Conservation (phyloP, 108 stramenopile genomes). For the Epithemia pelagica region DNA sequence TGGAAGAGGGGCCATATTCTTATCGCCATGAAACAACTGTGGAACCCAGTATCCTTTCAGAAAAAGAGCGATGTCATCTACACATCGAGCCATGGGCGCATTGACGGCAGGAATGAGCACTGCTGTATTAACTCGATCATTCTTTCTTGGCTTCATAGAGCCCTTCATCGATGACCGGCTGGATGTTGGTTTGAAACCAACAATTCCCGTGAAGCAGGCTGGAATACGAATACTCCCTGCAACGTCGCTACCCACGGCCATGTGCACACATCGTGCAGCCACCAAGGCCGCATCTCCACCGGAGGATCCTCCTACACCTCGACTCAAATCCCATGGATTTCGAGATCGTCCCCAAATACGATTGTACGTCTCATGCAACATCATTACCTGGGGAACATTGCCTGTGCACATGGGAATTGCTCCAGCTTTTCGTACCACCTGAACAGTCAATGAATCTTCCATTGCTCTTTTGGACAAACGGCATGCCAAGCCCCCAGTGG, state of each 20-base stretch:
- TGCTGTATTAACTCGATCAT: background rate
- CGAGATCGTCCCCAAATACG: constrained; percentile 5
- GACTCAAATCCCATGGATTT: constrained; percentile 8
- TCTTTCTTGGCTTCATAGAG: constrained; percentile 7
- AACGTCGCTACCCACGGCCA: constrained; percentile 37
- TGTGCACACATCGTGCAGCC: constrained; percentile 28
- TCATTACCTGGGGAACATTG: constrained; percentile 2
- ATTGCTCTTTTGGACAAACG: constrained; percentile 3
- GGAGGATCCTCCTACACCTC: constrained; percentile 23
- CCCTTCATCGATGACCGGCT: background rate
- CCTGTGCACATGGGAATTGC: constrained; percentile 9
- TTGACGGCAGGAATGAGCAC: constrained; percentile 9
- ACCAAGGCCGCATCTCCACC: constrained; percentile 35
- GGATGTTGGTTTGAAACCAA: constrained; percentile 16
- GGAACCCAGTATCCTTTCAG: constrained; percentile 9
- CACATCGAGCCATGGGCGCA: constrained; percentile 12
- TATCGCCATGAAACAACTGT: constrained; percentile 12
- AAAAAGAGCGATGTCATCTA: constrained; percentile 9
- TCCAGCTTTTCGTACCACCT: constrained; percentile 4
- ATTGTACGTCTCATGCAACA: constrained; percentile 5
- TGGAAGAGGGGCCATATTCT: background rate
- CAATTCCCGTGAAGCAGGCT: constrained; percentile 27
- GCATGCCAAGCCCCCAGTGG: constrained; percentile 6
- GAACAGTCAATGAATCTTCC: constrained; percentile 4
- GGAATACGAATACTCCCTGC: constrained; percentile 40